Evolutionary conservation across 2,329 filamentous ascomycete species (phyloP).

Genomic region (Claviceps pazoutovae): DNA sequence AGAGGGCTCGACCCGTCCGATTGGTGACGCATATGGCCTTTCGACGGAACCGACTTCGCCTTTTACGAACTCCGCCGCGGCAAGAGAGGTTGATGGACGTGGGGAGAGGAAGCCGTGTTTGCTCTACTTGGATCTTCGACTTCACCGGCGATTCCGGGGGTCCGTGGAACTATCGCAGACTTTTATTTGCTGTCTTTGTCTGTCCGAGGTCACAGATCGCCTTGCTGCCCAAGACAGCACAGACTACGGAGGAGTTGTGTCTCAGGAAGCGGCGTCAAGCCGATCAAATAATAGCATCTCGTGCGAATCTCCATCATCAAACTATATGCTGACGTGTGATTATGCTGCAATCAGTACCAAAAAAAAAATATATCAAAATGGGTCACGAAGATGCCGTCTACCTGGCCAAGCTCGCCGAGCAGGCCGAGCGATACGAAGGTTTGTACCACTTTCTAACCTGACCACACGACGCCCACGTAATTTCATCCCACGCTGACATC

Average conservation of each 20-base stretch:
- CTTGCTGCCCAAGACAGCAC: background rate
- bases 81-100: conserved; percentile 1
- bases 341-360: background rate
- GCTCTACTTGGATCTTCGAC: background rate
- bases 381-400: conserved; percentile 99
- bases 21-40: conserved; percentile 1
- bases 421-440: conserved; percentile 99
- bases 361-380: conserved; percentile 50
- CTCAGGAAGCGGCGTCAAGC: background rate
- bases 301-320: background rate
- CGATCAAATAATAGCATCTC: background rate
- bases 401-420: conserved; percentile 99
- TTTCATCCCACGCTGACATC: conserved; percentile 12
- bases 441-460: conserved; percentile 22
- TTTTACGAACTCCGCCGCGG: background rate
- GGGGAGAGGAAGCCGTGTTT: background rate
- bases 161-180: background rate
- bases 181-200: background rate
- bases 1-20: background rate
- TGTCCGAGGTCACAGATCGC: background rate
- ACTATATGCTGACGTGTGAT: conserved; percentile 1
- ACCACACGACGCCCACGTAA: background rate
- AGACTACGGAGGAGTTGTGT: background rate
- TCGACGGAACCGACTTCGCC: background rate
- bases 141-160: background rate